Conservation (phyloP, 208 protist species). For the Naegleria lovaniensis region DNA sequence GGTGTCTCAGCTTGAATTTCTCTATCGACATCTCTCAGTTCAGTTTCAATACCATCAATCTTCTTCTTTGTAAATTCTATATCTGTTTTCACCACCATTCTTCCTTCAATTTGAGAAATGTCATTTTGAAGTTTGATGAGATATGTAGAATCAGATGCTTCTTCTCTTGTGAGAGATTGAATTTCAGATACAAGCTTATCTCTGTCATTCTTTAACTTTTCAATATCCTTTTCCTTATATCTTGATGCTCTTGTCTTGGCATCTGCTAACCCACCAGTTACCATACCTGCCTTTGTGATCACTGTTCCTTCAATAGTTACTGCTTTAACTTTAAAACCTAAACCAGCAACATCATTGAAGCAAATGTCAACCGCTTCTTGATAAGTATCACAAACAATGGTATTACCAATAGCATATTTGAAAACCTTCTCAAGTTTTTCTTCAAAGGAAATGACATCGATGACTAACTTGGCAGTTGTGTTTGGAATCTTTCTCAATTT, state of each 20-base stretch:
- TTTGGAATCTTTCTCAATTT: conserved; percentile 68
- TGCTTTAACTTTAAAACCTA: conserved; percentile 70
- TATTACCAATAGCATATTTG: conserved; percentile 85
- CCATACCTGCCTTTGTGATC: conserved; percentile 85
- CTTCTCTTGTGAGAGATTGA: conserved; percentile 22
- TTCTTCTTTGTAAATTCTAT: conserved; percentile 33
- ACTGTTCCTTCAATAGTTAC: conserved; percentile 89
- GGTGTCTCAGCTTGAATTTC: conserved; percentile 38
- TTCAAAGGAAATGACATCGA: conserved; percentile 85
- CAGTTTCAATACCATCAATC: conserved; percentile 56
- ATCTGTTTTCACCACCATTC: background rate
- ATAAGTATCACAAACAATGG: conserved; percentile 86
- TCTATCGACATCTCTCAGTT: conserved; percentile 54
- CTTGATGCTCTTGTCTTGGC: conserved; percentile 57
- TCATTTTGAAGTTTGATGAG: background rate
- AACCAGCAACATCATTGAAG: conserved; percentile 54
- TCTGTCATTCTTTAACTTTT: conserved; percentile 59
- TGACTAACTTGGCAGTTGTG: conserved; percentile 74
- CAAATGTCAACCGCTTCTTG: conserved; percentile 75
- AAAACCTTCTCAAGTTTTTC: conserved; percentile 71
- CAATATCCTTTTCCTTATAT: conserved; percentile 83
- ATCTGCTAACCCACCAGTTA: conserved; percentile 79
- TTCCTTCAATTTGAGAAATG: background rate
- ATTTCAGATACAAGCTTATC: conserved; percentile 64
- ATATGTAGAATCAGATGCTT: background rate